Conservation (phyloP, 441 rosid species). For the Gossypium davidsonii region DNA sequence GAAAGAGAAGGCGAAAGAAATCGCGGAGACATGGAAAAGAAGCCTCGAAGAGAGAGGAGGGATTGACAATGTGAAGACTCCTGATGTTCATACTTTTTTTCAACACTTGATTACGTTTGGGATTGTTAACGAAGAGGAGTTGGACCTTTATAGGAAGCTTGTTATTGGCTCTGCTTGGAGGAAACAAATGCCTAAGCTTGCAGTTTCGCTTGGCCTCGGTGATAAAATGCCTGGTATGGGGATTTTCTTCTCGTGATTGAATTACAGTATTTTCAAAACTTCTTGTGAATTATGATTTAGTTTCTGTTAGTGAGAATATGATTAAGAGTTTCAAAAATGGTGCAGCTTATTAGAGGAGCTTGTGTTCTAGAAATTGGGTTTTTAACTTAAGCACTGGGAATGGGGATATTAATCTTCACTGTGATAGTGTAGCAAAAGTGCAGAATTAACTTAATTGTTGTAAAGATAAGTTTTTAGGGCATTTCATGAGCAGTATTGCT, state of each 20-base stretch:
- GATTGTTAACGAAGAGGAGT: constrained; percentile 70
- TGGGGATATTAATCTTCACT: neutral
- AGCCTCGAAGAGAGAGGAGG: constrained; percentile 87
- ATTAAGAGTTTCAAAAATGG: neutral
- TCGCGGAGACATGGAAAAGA: constrained; percentile 86
- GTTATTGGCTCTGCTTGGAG: constrained; percentile 91
- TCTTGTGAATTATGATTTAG: neutral
- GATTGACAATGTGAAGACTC: constrained; percentile 84
- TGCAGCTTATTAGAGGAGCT: neutral
- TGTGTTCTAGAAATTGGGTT: neutral
- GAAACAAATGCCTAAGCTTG: constrained; percentile 96
- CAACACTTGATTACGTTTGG: constrained; percentile 93
- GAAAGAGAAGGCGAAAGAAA: constrained; percentile 60
- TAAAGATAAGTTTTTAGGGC: neutral
- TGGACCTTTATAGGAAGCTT: constrained; percentile 74
- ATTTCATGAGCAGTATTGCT: neutral
- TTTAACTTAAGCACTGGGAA: neutral
- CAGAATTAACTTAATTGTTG: neutral
- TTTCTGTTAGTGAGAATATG: neutral
- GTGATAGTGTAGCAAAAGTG: neutral
- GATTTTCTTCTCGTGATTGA: neutral
- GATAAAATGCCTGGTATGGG: constrained; percentile 83
- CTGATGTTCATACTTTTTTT: constrained; percentile 93
- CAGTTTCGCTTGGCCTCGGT: constrained; percentile 82
- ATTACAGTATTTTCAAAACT: neutral